phyloP scores from a whole-genome alignment of 2,329 filamentous ascomycete genomes.

The Sclerotinia subarctica region DNA sequence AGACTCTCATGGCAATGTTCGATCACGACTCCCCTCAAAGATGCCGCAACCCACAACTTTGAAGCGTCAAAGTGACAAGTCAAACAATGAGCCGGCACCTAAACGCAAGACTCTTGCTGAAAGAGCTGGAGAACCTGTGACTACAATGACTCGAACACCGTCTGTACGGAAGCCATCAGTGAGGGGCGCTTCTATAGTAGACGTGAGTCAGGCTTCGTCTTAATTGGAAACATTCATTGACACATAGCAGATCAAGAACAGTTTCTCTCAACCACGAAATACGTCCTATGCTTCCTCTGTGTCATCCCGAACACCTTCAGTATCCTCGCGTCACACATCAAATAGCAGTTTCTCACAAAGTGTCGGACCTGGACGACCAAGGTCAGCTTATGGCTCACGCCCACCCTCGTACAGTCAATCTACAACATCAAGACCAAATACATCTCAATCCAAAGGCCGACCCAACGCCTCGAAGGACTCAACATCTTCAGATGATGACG shows the following conservation, averaged over 20 bases:
- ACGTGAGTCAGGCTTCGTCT: conserved; percentile 25
- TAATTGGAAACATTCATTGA: neutral
- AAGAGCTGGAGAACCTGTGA: conserved; percentile 50
- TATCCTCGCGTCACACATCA: conserved; percentile 44
- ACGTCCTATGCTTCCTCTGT: conserved; percentile 42
- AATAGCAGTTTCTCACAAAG: conserved; percentile 55
- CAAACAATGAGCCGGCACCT: conserved; percentile 48
- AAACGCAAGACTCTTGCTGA: conserved; percentile 60
- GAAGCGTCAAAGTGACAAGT: conserved; percentile 47
- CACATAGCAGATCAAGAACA: conserved; percentile 9
- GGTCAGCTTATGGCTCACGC: conserved; percentile 41
- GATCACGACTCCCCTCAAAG: conserved; percentile 45
- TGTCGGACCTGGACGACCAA: conserved; percentile 53
- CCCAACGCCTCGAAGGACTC: conserved; percentile 43
- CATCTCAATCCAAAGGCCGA: conserved; percentile 41
- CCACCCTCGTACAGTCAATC: conserved; percentile 49
- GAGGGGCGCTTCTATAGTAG: conserved; percentile 33
- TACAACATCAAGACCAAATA: conserved; percentile 46
- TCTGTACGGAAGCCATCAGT: conserved; percentile 43
- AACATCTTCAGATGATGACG: conserved; percentile 39
- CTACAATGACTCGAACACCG: conserved; percentile 42
- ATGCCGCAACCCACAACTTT: conserved; percentile 43
- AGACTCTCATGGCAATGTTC: conserved; percentile 59
- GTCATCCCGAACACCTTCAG: conserved; percentile 43
- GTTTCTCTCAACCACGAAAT: conserved; percentile 24